Base-by-base conservation (phyloP, 75 land plant genomes). In the Isoetes taiwanensis region DNA sequence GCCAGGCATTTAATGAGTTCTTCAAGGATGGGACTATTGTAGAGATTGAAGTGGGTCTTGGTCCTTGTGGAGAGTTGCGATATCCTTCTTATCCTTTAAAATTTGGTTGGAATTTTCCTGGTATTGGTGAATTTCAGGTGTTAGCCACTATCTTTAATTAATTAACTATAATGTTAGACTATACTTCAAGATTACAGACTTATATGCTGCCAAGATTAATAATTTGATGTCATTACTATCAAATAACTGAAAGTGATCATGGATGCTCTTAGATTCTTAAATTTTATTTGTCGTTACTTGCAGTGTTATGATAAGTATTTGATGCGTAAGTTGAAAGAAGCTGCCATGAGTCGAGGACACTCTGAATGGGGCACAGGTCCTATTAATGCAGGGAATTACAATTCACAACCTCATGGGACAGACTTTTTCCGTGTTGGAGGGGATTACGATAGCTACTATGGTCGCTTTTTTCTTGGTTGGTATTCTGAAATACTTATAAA, bases 91-190 rank as follows among this genome's bases (percentile, higher is more conserved):
- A 79, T 72, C 89, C 93, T 34, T 83, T 70, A 63, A 81, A 79
- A 58, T 78, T 81, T 65, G 95, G 95, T 32, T 93, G 98, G 98
- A 76, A 76, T 46, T 87, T 79, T 69, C 98, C 98, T 29, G 98
- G 98, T 31, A 78, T 78, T 74, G 98, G 98, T 19, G 83, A 93
- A 63, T 93, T 93, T 50, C 95, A 93, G 98, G 99, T 85, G 73
- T 32, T 42, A 64, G 84, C n/a, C n/a, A n/a, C n/a, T n/a, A n/a
- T n/a, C n/a, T n/a, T n/a, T n/a, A n/a, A n/a, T n/a, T n/a, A n/a
- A n/a, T n/a, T n/a, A n/a, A n/a, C n/a, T n/a, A n/a, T n/a, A n/a
- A n/a, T n/a, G n/a, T n/a, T n/a, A n/a, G n/a, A n/a, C n/a, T n/a
- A n/a, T n/a, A n/a, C n/a, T n/a, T n/a, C n/a, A n/a, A n/a, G n/a